Base-by-base conservation (phyloP, 306 rosid genomes). In the Nissolia schottii region DNA sequence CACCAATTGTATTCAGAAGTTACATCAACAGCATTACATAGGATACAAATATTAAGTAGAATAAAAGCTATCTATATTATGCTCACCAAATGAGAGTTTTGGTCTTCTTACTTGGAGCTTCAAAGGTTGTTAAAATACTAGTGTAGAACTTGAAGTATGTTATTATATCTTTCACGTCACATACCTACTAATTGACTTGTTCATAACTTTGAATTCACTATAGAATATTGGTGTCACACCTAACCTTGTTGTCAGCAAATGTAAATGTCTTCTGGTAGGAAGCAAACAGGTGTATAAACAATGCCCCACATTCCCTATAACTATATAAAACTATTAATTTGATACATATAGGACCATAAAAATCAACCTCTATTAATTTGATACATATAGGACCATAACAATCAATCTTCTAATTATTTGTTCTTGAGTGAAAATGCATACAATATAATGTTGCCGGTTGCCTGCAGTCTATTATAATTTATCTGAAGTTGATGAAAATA, bases 311-410 rank as follows among this genome's bases (percentile, higher is more conserved):
- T 71, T 54, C 55, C 16, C 49, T 31, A 8, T 6, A 37, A 54
- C 38, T 35, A 70, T 5, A 55, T 13, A 38, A 12, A 23, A 70
- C 7, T 56, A 27, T 11, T 16, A 16, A n/a, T 71, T 71, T 56
- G 56, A 40, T 71, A 31, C 58, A 18, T 29, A 40, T 28, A 16
- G 41, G 46, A 56, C 27, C n/a, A 50, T 49, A 49, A 13, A 43
- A 65, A 67, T 19, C 48, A 67, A 37, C 23, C 19, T 70, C n/a
- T n/a, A n/a, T n/a, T n/a, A n/a, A n/a, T n/a, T n/a, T 56, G 56
- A 40, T 71, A 31, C 58, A 18, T 29, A 40, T 28, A 16, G 41
- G 46, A 56, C 27, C n/a, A 50, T 49, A 49, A 13, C 25, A 65
- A 67, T 19, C 48, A 67, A 37, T 34, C 19, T 70, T 70, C 41